phyloP scores from a whole-genome alignment of 2,329 filamentous ascomycete genomes.

The Alternaria sp. region DNA sequence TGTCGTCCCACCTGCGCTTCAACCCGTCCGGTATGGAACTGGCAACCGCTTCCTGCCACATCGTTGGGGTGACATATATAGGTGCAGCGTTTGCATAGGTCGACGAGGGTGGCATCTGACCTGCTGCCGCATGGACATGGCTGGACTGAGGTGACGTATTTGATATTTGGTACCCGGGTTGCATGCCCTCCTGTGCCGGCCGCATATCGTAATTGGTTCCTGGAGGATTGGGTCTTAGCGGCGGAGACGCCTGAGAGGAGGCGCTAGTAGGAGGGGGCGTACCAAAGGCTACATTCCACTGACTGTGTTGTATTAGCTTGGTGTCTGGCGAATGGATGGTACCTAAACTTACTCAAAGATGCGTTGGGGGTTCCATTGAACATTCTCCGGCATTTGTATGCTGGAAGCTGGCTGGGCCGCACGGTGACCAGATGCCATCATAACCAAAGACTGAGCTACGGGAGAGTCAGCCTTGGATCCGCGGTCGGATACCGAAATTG shows the following conservation, averaged over 20 bases:
- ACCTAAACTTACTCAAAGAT: constrained; percentile 81
- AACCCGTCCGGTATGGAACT: constrained; percentile 52
- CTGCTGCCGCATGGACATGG: constrained; percentile 36
- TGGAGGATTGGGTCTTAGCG: constrained; percentile 54
- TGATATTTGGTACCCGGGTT: constrained; percentile 45
- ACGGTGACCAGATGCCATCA: constrained; percentile 69
- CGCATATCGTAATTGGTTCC: constrained; percentile 51
- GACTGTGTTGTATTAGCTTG: constrained; percentile 61
- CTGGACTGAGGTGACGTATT: constrained; percentile 48
- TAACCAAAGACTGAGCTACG: constrained; percentile 73
- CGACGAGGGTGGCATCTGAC: constrained; percentile 46
- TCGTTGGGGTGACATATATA: constrained; percentile 57
- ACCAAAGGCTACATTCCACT: constrained; percentile 96
- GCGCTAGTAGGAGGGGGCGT: constrained; percentile 60
- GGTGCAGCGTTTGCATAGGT: constrained; percentile 43
- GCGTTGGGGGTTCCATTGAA: constrained; percentile 82
- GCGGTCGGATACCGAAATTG: constrained; percentile 75
- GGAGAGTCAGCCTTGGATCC: constrained; percentile 81
- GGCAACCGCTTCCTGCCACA: constrained; percentile 61
- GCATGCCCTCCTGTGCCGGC: constrained; percentile 44
- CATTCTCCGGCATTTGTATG: constrained; percentile 69
- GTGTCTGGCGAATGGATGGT: background rate
- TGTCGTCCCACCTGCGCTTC: constrained; percentile 58
- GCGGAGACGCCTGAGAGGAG: constrained; percentile 55
- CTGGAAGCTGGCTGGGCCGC: constrained; percentile 59